Evolutionary conservation across 805 yeast genomes (phyloP).

Genomic region (Saccharomycopsis olivae): DNA sequence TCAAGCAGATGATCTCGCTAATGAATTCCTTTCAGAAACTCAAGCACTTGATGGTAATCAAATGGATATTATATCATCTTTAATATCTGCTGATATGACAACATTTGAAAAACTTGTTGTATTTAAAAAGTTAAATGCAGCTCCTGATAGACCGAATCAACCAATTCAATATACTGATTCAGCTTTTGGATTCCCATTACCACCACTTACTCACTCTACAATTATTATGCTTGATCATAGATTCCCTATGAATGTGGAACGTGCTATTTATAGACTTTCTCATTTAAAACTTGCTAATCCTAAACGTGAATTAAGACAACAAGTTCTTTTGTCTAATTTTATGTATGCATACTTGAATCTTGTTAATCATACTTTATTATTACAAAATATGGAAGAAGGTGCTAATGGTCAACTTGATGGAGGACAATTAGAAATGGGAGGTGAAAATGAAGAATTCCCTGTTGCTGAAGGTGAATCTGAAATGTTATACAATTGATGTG

Average conservation of each 20-base stretch:
- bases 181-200: constrained; percentile 81
- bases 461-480: constrained; percentile 4
- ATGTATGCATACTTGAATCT: constrained; percentile 95
- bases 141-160: constrained; percentile 39
- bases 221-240: constrained; percentile 74
- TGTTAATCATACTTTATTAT: constrained; percentile 81
- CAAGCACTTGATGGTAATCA: neutral
- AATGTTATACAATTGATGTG: constrained; percentile 1
- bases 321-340: constrained; percentile 86
- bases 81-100: constrained; percentile 17
- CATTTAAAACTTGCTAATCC: constrained; percentile 93
- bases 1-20: neutral
- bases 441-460: constrained; percentile 1
- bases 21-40: neutral
- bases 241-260: constrained; percentile 88
- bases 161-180: constrained; percentile 60
- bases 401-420: neutral
- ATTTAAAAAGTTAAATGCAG: constrained; percentile 27
- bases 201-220: constrained; percentile 69
- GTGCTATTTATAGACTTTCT: constrained; percentile 88
- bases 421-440: neutral
- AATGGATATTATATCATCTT: constrained; percentile 13
- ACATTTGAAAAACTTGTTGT: constrained; percentile 18
- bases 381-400: constrained; percentile 46
- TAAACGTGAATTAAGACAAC: constrained; percentile 81